Evolutionary conservation across 768 basidiomycete genomes (phyloP), one percentile per base, ranked within the genome.

Genomic region (Boletus tomentosulus): DNA sequence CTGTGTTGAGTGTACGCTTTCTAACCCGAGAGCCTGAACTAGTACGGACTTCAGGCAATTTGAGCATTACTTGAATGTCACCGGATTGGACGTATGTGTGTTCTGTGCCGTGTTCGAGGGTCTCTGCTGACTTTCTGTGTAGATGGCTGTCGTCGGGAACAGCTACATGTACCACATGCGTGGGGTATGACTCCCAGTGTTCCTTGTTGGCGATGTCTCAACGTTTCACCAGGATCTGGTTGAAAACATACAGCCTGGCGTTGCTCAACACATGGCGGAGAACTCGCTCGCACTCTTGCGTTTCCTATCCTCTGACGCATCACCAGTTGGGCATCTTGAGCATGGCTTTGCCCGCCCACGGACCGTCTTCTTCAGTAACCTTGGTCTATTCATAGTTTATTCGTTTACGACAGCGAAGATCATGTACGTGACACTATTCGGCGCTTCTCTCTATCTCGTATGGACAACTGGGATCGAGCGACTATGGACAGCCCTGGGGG

Each of bases 11-110:
- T 19, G 16, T n/a, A 2, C 74, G 8, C 16, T 27, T 52, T 31
- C 52, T 47, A 15, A 56, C 57, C 12, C 50, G 34, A 52, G 35
- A 51, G 46, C 53, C 15, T 45, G 43, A 31, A 48, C 34, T 61
- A 93, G 92, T 65, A 98, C 96, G 48, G 95, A 98, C 69, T 98
- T 98, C 63, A 84, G 91, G 28, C 96, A 98, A 60, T 98, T 97
- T 57, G 89, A 92, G 61, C 73, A 86, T 52, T 97, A 97, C 65
- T 72, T 95, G 31, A 89, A 91, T 61, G 85, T 98, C 19, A 89
- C 93, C 0, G 96, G 96, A 11, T 71, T 98, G 22, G 96, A 98
- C 68, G 91, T 90, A 63, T 63, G 84, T 72, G 43, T 31, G 2
- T 2, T 25, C 27, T 7, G 11, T 11, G 12, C 8, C 1, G 12